Percentiles rank a stretch among this genome's conserved stretches.
phyloP scores from a whole-genome alignment of 768 basidiomycete species.

The Russula emetica region DNA sequence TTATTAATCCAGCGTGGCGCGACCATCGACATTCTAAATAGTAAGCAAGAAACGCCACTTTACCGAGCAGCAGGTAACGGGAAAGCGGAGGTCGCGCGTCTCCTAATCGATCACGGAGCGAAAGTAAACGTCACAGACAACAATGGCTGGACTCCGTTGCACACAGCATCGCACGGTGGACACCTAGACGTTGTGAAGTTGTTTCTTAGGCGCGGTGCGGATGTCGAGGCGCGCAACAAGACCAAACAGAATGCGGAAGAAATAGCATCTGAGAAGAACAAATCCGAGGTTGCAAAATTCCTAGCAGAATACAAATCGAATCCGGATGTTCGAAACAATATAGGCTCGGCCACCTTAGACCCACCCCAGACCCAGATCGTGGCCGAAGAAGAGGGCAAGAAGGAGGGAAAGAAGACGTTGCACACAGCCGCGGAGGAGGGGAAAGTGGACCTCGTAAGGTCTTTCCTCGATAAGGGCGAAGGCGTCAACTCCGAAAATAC shows the following conservation, averaged over 20 bases:
- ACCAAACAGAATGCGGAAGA: not conserved
- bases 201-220: not conserved
- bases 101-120: constrained; percentile 16
- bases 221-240: not conserved
- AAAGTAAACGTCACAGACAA: not conserved
- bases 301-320: not conserved
- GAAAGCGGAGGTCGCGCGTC: not conserved
- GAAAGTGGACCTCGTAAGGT: not conserved
- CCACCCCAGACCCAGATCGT: not conserved
- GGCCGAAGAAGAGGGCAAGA: not conserved
- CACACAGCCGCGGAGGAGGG: not conserved
- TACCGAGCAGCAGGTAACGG: constrained; percentile 8
- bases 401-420: not conserved
- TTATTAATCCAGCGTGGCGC: constrained; percentile 1
- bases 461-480: not conserved
- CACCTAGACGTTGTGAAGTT: not conserved
- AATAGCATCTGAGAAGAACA: not conserved
- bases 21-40: not conserved
- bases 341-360: not conserved
- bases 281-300: constrained; percentile 4
- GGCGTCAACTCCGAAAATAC: not conserved
- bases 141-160: constrained; percentile 7
- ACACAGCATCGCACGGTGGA: constrained; percentile 2
- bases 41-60: not conserved
- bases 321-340: not conserved